Evolutionary conservation across 2,329 filamentous ascomycete species (phyloP).

Genomic region (Aspergillus tubingensis): DNA sequence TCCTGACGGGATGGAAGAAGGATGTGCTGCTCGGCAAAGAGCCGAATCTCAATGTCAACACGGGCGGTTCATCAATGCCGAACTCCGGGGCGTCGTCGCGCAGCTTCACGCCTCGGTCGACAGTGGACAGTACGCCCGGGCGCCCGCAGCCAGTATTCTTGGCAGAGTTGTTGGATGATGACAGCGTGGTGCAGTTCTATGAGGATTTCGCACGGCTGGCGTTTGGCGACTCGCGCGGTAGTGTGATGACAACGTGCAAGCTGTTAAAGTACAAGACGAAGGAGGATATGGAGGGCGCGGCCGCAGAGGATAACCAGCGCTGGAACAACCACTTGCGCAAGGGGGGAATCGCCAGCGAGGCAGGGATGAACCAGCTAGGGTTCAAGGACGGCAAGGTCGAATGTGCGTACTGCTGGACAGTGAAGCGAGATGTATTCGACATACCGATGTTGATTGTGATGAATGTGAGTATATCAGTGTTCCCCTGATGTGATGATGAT

Average conservation of each 20-base stretch:
- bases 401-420: conserved; percentile 95
- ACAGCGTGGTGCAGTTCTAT: conserved; percentile 91
- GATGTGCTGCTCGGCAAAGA: conserved; percentile 85
- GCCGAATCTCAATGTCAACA: conserved; percentile 84
- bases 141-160: conserved; percentile 80
- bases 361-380: conserved; percentile 77
- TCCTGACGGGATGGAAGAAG: conserved; percentile 91
- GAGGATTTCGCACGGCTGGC: conserved; percentile 92
- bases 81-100: conserved; percentile 45
- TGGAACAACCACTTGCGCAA: conserved; percentile 46
- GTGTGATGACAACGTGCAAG: conserved; percentile 79
- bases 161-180: conserved; percentile 89
- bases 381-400: conserved; percentile 87
- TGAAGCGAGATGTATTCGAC: conserved; percentile 95
- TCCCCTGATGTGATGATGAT: neutral
- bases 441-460: conserved; percentile 98
- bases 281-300: conserved; percentile 52
- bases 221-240: conserved; percentile 86
- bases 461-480: conserved; percentile 69
- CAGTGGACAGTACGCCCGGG: conserved; percentile 45
- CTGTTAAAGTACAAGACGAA: conserved; percentile 87
- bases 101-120: conserved; percentile 52
- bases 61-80: conserved; percentile 52
- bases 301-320: conserved; percentile 51
- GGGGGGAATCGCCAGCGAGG: conserved; percentile 50